These are phyloP conservation scores for Candida labiduridarum DNA, from an alignment of 1,139 yeast species.

Conservation along the genomic window DNA sequence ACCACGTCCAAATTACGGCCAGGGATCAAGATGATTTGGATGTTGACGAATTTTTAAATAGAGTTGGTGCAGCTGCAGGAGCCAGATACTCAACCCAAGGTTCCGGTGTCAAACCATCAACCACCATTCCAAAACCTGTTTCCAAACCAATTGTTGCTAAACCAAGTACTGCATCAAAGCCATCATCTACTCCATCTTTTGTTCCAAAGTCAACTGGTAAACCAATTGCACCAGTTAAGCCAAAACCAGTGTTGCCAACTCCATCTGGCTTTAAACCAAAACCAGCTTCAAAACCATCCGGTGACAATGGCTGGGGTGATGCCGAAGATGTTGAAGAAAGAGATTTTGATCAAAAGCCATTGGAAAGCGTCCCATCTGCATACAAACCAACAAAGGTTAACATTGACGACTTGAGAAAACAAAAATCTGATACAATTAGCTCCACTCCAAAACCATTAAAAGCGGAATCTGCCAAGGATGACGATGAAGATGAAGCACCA, in stretches of 20 bases:
- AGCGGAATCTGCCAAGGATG: conserved; percentile 20
- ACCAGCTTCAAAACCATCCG: conserved; percentile 34
- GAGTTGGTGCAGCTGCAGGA: conserved; percentile 91
- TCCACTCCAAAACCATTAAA: conserved; percentile 36
- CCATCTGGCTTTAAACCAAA: conserved; percentile 10
- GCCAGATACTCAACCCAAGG: conserved; percentile 82
- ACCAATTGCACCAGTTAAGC: conserved; percentile 32
- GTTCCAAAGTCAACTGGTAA: conserved; percentile 45
- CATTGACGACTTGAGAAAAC: conserved; percentile 46
- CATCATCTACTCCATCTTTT: conserved; percentile 24
- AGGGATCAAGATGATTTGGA: conserved; percentile 89
- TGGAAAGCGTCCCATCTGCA: conserved; percentile 63
- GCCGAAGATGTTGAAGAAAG: conserved; percentile 69
- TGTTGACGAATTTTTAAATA: conserved; percentile 69
- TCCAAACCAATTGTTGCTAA: conserved; percentile 25
- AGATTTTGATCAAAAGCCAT: conserved; percentile 64
- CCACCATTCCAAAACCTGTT: conserved; percentile 12
- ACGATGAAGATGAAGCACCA: conserved; percentile 31
- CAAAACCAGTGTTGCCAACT: conserved; percentile 24
- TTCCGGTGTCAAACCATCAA: conserved; percentile 16
- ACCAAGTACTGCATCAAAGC: conserved; percentile 22
- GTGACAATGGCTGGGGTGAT: conserved; percentile 67
- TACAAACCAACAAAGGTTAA: conserved; percentile 65
- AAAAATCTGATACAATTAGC: conserved; percentile 50
- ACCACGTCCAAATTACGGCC: conserved; percentile 97